Evolutionary conservation across 192 early-diverging fungal genomes (phyloP).

Genomic region (Coemansia umbellata): DNA sequence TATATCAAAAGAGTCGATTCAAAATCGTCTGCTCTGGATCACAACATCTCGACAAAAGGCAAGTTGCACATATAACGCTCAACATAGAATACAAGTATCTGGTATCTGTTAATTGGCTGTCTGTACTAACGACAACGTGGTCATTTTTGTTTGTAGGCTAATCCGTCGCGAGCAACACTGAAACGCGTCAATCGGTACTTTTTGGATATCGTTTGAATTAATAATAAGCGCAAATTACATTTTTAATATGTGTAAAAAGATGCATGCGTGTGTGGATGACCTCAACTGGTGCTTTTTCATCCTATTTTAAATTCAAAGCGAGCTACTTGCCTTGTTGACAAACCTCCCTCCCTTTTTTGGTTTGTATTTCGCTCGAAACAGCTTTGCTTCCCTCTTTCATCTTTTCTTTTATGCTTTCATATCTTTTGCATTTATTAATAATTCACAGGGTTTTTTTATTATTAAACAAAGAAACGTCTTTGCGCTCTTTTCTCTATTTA

Average conservation of each 20-base stretch:
- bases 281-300: no score
- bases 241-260: background rate
- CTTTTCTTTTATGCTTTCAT: no score
- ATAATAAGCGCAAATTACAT: background rate
- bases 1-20: slow-evolving; percentile 61
- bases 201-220: slow-evolving; percentile 13
- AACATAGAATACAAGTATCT: background rate
- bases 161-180: slow-evolving; percentile 71
- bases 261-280: no score
- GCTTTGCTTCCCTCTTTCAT: background rate
- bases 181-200: slow-evolving; percentile 75
- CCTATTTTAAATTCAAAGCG: no score
- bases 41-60: slow-evolving; percentile 59
- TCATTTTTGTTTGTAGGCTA: slow-evolving; percentile 40
- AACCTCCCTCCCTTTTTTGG: background rate
- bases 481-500: no score
- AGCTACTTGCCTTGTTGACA: no score
- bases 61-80: background rate
- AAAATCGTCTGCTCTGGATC: slow-evolving; percentile 62
- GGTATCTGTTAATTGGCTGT: background rate
- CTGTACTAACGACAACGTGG: background rate
- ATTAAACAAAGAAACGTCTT: no score
- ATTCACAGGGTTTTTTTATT: no score
- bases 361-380: background rate
- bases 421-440: no score